A percentile compares a stretch with the other conserved stretches of the same genome.
Conservation (phyloP, 495 filamentous ascomycete genomes). For the Penicillium alfredii region DNA sequence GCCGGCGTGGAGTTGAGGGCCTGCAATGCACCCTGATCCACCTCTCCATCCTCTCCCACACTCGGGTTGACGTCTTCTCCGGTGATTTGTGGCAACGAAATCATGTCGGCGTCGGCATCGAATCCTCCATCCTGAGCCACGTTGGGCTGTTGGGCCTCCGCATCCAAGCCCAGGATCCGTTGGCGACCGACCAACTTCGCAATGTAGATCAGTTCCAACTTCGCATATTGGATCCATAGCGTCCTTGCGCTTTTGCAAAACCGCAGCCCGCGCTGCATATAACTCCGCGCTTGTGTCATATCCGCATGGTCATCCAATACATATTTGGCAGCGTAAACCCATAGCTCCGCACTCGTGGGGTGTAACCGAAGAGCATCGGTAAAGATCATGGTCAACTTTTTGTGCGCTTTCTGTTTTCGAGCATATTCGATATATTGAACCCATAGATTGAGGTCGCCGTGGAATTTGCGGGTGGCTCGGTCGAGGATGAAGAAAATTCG, state of each 20-base stretch:
- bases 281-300: conserved; percentile 77
- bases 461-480: conserved; percentile 78
- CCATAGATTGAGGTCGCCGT: conserved; percentile 80
- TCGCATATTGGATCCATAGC: conserved; percentile 85
- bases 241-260: conserved; percentile 69
- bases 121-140: conserved; percentile 31
- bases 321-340: conserved; percentile 78
- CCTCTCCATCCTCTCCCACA: conserved; percentile 41
- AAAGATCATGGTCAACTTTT: conserved; percentile 72
- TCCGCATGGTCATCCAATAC: conserved; percentile 71
- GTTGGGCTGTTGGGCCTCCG: conserved; percentile 36
- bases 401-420: conserved; percentile 65
- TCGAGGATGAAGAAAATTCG: conserved; percentile 86
- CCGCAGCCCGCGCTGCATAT: conserved; percentile 80
- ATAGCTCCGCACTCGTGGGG: conserved; percentile 75
- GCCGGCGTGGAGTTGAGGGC: conserved; percentile 72
- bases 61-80: conserved; percentile 62
- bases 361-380: conserved; percentile 76
- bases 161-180: conserved; percentile 64
- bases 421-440: conserved; percentile 85
- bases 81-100: conserved; percentile 57
- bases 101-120: conserved; percentile 48
- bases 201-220: conserved; percentile 88
- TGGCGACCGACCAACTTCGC: conserved; percentile 67
- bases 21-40: conserved; percentile 48